Conservation (phyloP, 441 rosid species). For the Eutrema salsugineum region DNA sequence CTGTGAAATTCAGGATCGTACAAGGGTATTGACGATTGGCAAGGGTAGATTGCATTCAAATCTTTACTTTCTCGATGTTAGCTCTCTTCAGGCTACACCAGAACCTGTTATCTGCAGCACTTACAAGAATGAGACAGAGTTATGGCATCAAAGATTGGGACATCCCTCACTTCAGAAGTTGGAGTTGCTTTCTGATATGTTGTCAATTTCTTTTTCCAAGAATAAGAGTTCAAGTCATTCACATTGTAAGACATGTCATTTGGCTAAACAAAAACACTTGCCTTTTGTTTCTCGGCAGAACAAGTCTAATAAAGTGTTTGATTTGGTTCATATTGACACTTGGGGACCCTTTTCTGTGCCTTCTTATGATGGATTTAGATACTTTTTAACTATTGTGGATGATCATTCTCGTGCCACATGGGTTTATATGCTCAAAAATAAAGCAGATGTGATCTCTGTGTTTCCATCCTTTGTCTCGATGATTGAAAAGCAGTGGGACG, state of each 20-base stretch:
- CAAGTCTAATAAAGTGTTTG: not conserved
- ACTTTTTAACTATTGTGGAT: not conserved
- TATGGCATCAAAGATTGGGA: not conserved
- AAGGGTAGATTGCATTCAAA: not conserved
- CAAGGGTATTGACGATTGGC: not conserved
- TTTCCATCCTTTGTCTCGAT: not conserved
- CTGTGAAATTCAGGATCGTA: not conserved
- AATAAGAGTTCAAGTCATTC: rapidly evolving
- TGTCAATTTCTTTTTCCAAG: not conserved
- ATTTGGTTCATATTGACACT: not conserved
- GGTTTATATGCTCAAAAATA: not conserved
- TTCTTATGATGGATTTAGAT: not conserved
- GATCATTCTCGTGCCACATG: not conserved
- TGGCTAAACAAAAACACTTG: not conserved
- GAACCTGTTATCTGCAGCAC: no score
- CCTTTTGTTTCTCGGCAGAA: not conserved
- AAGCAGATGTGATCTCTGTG: rapidly evolving
- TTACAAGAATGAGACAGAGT: no score
- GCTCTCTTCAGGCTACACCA: not conserved
- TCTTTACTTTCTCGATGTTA: not conserved
- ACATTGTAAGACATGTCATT: not conserved
- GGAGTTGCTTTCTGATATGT: not conserved
- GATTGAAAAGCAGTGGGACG: not conserved
- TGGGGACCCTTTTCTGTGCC: not conserved
- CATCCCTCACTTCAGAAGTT: not conserved